A percentile compares a stretch with the other conserved stretches of the same genome.
phyloP scores from a whole-genome alignment of 306 rosid species.

The Citrullus colocynthis region DNA sequence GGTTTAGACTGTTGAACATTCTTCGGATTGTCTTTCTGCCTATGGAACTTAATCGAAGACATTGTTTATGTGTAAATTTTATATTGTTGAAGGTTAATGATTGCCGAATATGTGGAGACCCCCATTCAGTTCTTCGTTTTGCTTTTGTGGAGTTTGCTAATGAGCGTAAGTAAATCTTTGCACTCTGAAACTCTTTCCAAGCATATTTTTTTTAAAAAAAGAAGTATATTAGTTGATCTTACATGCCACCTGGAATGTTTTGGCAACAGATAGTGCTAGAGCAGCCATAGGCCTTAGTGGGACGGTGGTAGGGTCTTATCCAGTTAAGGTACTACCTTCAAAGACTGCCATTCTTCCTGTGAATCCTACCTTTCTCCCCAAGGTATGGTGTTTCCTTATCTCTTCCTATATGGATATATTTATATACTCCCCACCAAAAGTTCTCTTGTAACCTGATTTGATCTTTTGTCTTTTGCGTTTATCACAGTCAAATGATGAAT shows the following conservation, averaged over 20 bases:
- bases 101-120: slow-evolving; percentile 95
- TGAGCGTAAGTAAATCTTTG: slow-evolving; percentile 54
- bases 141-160: slow-evolving; percentile 97
- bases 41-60: too few species aligned
- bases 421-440: neutral
- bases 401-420: neutral
- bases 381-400: slow-evolving; percentile 33
- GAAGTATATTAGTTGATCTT: neutral
- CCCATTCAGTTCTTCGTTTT: slow-evolving; percentile 94
- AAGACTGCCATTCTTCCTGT: slow-evolving; percentile 98
- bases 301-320: slow-evolving; percentile 86
- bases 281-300: slow-evolving; percentile 84
- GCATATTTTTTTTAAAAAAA: neutral
- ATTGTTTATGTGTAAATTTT: slow-evolving; percentile 5
- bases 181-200: neutral
- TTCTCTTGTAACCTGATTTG: slow-evolving; percentile 5
- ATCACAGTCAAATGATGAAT: slow-evolving; percentile 84
- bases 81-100: slow-evolving; percentile 67
- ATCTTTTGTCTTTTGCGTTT: neutral
- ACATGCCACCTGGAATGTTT: slow-evolving; percentile 16
- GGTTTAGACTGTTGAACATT: neutral
- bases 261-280: slow-evolving; percentile 73
- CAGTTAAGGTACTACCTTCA: slow-evolving; percentile 90
- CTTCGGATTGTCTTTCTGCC: neutral
- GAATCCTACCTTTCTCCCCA: slow-evolving; percentile 92